Evolutionary conservation across 1,139 yeast genomes (phyloP), one percentile per base, ranked within the genome.

Genomic region (Scheffersomyces titani): DNA sequence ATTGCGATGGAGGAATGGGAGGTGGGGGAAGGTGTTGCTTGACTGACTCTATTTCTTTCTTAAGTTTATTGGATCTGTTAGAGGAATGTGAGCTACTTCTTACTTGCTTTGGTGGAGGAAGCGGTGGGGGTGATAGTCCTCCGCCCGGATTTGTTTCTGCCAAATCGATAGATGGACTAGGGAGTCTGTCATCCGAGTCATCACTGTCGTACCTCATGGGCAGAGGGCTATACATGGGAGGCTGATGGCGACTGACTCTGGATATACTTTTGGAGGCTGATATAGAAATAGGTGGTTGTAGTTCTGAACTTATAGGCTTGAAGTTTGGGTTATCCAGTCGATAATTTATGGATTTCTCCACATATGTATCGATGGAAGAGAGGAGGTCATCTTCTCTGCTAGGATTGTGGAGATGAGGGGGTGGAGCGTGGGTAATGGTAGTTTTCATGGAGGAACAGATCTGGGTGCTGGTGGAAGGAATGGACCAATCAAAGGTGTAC

Each of bases 281-380:
- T 9, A 30, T 9, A 30, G 40, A 30, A 30, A 30, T 30, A 30
- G 16, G 40, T 30, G 40, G 40, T 16, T 30, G 40, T 30, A 11
- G 13, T 30, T 30, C 40, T 2, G 40, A 30, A 16, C 55, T 56
- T 18, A 55, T 50, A 1, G 73, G 72, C 30, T 66, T 73, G 45
- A 72, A 58, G 57, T 72, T 72, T n/a, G 75, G 75, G 55, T 72
- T 70, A 13, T 65, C 68, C 13, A 59, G 59, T 54, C 75, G 61
- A 52, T 67, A 70, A 49, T 70, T 63, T 19, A 73, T 71, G 6
- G 72, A 67, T 52, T 64, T 64, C 49, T 63, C 63, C 47, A 71
- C 63, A 54, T 70, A 70, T 13, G 70, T 62, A 44, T 69, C 70
- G 44, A 71, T 64, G 48, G 59, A 44, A 7, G 53, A 19, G 45